Conservation (phyloP, 2,329 filamentous ascomycete genomes). For the Beauveria sp. region DNA sequence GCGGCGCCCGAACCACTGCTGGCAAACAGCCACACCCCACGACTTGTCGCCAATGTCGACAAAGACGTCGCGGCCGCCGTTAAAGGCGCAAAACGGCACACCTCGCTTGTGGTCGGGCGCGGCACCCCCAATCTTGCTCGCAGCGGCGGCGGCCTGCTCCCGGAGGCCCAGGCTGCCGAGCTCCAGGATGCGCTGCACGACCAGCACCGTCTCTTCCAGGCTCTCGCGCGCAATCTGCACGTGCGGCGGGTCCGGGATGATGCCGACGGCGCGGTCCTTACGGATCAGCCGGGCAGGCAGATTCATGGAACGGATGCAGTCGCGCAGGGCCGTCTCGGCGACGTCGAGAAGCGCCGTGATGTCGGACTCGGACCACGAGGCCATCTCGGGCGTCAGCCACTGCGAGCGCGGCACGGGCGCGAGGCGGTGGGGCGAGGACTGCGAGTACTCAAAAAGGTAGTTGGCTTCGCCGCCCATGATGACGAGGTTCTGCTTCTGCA, state of each 20-base stretch:
- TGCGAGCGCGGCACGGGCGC: constrained; percentile 55
- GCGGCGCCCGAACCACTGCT: constrained; percentile 70
- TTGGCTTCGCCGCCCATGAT: constrained; percentile 96
- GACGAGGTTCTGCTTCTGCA: constrained; percentile 70
- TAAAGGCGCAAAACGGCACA: constrained; percentile 95
- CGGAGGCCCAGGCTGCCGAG: constrained; percentile 51
- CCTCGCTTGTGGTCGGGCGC: constrained; percentile 6
- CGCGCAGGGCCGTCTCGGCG: constrained; percentile 73
- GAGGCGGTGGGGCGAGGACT: constrained; percentile 57
- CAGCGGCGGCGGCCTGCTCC: constrained; percentile 20
- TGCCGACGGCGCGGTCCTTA: constrained; percentile 81
- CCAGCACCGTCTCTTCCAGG: constrained; percentile 90
- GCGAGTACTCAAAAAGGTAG: constrained; percentile 79
- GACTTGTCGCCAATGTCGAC: constrained; percentile 98
- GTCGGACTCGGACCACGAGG: constrained; percentile 65
- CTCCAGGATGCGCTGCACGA: constrained; percentile 88
- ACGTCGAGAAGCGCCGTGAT: constrained; percentile 79
- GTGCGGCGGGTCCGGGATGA: constrained; percentile 56
- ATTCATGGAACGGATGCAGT: constrained; percentile 72
- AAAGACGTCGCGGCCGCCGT: constrained; percentile 95
- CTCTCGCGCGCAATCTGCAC: constrained; percentile 75
- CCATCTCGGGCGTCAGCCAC: constrained; percentile 76
- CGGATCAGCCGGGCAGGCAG: constrained; percentile 74
- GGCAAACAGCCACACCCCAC: constrained; percentile 88
- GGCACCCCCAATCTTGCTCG: constrained; percentile 3